Evolutionary conservation across 2,329 filamentous ascomycete species (phyloP).

Genomic region (Trichoderma koningii): DNA sequence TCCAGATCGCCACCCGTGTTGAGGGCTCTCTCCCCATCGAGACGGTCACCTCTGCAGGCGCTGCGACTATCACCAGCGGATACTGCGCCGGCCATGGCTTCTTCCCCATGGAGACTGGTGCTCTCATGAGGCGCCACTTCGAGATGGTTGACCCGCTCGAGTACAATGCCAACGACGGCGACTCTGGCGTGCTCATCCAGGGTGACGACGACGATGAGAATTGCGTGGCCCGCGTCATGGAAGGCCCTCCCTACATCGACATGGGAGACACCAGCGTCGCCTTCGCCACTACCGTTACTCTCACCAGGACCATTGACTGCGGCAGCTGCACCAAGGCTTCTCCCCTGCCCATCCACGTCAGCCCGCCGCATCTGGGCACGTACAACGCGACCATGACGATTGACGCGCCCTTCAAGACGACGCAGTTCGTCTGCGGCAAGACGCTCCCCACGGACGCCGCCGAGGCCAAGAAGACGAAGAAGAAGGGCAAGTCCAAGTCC

Average conservation of each 20-base stretch:
- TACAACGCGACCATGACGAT: conserved; percentile 34
- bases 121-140: background rate
- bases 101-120: background rate
- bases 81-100: background rate
- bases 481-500: background rate
- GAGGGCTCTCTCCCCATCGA: background rate
- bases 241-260: conserved; percentile 23
- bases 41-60: background rate
- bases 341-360: background rate
- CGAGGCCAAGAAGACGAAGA: too few species aligned
- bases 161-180: background rate
- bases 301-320: conserved; percentile 34
- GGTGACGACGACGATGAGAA: background rate
- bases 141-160: background rate
- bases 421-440: conserved; percentile 27
- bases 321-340: conserved; percentile 31
- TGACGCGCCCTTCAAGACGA: conserved; percentile 23
- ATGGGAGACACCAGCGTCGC: conserved; percentile 33
- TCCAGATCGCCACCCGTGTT: background rate
- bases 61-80: background rate
- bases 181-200: background rate
- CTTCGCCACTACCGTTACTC: conserved; percentile 35
- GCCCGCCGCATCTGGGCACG: conserved; percentile 29
- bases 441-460: background rate
- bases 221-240: conserved; percentile 29